Evolutionary conservation across 371 early-diverging fungal genomes (phyloP), one percentile per base, ranked within the genome.

Genomic region (Mortierella sp.): DNA sequence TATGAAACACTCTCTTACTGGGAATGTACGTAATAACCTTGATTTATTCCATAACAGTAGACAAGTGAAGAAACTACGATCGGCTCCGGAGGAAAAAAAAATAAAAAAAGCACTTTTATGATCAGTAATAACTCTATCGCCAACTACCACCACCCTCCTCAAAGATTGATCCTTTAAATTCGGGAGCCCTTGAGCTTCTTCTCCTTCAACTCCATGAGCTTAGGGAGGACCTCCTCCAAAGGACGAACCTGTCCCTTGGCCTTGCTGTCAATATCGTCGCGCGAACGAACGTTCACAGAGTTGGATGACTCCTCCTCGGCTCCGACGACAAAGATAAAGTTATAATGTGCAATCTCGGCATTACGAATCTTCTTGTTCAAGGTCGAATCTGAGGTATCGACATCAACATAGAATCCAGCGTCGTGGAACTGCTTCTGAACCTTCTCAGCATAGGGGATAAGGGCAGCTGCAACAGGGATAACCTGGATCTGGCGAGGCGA

Each of bases 331-430:
- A 93, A 86, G 84, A 93, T 94, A 79, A 94, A 93, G 89, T 97
- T 96, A 87, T 94, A 99, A 70, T 96, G 98, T 40, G 93, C 87
- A 50, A 92, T 87, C 79, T 96, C 90, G 38, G 87, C 88, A 43
- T 89, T 87, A 50, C 97, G 92, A 74, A 99, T 95, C 94, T 97
- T 98, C 92, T 99, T 99, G 86, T 95, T 95, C 72, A 99, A 85
- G 7, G 97, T 98, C 58, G 92, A 89, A 71, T 95, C 97, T 63
- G 90, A 86, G 53, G 92, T 75, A 85, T 99, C 98, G 22, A 95
- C 94, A 84, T 97, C 97, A n/a, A 88, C 94, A 74, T 91, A 89
- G 69, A 97, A 88, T 9, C 96, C 97, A 36, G 91, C 89, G n/a
- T 87, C 84, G 43, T 90, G 88, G 65, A 96, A 85, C 70, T 84